Base-by-base conservation (phyloP, 2,329 filamentous ascomycete genomes). In the Microsporum audouinii region DNA sequence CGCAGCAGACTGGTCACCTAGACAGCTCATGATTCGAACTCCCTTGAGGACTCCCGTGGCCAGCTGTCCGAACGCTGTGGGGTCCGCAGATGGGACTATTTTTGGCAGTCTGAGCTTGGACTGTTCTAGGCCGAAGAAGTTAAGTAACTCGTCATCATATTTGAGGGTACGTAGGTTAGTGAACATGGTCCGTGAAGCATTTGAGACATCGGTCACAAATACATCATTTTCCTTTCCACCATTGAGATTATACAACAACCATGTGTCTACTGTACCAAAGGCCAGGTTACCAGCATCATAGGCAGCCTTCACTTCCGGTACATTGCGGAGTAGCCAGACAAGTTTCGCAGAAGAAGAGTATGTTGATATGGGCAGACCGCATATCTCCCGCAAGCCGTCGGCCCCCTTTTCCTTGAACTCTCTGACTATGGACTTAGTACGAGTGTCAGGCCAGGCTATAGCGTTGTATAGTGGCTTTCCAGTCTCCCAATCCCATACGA, bases 131-230 rank as follows among this genome's bases (percentile, higher is more conserved):
- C 82, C 83, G 74, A 95, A 95, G 77, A 95, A 95, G 29, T 84
- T 76, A 31, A 95, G 77, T 31, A 95, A 80, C 45, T 80, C 80
- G 61, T 90, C 84, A 71, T 92, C 89, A 74, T 95, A 96, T 68
- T 91, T 74, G 62, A 90, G 80, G 8, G 86, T 91, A 67, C 85
- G 81, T 60, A 96, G 80, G 75, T 95, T 90, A 87, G 95, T 91
- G 74, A 96, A 94, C 90, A 95, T 95, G 63, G 91, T 96, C 69
- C 91, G 81, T 59, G 88, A 92, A 23, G 91, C 91, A 72, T 96
- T 96, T 63, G 88, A 90, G 56, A 87, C 84, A 72, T 96, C 91
- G 0, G 91, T 94, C 62, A 95, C 89, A 70, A 89, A 86, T 49
- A 91, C 75, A 58, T 81, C 83, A 62, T 83, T 79, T 36, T 78